These are phyloP conservation scores for Brassica cretica DNA, from an alignment of 345 rosid species.

Conservation along the genomic window DNA sequence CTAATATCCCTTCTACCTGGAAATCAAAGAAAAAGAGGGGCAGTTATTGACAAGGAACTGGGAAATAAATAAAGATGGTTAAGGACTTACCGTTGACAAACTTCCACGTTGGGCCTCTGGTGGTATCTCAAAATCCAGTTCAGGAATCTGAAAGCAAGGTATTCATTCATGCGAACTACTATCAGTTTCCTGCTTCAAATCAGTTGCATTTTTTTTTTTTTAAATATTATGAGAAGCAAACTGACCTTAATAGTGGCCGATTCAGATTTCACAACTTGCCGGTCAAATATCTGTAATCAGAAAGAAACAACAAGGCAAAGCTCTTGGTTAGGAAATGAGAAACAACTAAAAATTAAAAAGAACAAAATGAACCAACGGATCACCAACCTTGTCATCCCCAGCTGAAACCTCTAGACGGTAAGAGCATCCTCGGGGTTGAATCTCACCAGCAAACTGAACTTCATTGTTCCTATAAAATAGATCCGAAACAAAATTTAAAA, in stretches of 20 bases:
- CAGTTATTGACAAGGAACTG: background rate
- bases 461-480: conserved; percentile 68
- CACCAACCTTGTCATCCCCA: conserved; percentile 68
- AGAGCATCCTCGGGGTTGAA: conserved; percentile 75
- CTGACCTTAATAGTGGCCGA: conserved; percentile 61
- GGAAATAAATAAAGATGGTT: background rate
- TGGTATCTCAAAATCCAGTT: conserved; percentile 92
- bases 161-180: background rate
- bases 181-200: background rate
- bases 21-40: background rate
- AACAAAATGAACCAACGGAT: background rate
- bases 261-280: conserved; percentile 76
- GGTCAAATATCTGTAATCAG: conserved; percentile 59
- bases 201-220: no score
- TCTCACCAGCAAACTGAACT: conserved; percentile 96
- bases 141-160: conserved; percentile 66
- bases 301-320: conserved; percentile 7
- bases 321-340: background rate
- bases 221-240: no score
- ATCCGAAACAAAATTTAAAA: background rate
- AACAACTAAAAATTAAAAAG: background rate
- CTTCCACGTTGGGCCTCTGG: conserved; percentile 97
- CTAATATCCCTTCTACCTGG: conserved; percentile 82
- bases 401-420: conserved; percentile 56
- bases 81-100: conserved; percentile 72